Conservation (phyloP, 805 yeast species). For the Hermanozyma aechmeae region DNA sequence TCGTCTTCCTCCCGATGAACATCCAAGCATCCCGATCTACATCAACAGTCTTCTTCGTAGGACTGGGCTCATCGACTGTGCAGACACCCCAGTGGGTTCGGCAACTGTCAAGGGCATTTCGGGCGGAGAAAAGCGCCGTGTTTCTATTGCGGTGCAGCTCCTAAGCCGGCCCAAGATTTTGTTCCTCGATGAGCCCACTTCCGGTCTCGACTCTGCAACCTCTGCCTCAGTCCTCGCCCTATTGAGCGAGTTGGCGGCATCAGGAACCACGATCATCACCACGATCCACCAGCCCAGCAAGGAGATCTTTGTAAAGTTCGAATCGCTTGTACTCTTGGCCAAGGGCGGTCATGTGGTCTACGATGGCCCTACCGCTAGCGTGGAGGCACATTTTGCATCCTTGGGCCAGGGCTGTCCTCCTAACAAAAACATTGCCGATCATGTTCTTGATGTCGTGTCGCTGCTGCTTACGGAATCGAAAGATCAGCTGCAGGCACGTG, state of each 20-base stretch:
- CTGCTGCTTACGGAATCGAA: slow-evolving; percentile 18
- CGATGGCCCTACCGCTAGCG: slow-evolving; percentile 43
- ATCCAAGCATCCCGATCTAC: slow-evolving; percentile 32
- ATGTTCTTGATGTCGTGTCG: slow-evolving; percentile 60
- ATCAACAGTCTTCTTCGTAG: slow-evolving; percentile 54
- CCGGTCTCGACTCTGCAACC: slow-evolving; percentile 78
- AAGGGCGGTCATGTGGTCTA: slow-evolving; percentile 66
- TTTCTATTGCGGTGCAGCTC: slow-evolving; percentile 73
- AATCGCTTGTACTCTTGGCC: slow-evolving; percentile 61
- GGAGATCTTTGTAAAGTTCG: slow-evolving; percentile 55
- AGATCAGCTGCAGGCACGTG: slow-evolving; percentile 13
- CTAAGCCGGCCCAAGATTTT: slow-evolving; percentile 63
- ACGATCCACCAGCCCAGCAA: slow-evolving; percentile 83
- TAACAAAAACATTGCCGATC: slow-evolving; percentile 66
- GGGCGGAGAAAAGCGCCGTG: slow-evolving; percentile 65
- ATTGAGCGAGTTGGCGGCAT: slow-evolving; percentile 44
- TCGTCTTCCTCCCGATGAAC: slow-evolving; percentile 39
- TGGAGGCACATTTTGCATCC: slow-evolving; percentile 38
- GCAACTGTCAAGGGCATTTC: slow-evolving; percentile 31
- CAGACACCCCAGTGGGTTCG: slow-evolving; percentile 48
- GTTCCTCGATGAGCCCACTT: slow-evolving; percentile 81
- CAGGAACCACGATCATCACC: slow-evolving; percentile 59
- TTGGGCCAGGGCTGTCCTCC: slow-evolving; percentile 52
- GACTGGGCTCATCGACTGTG: slow-evolving; percentile 67
- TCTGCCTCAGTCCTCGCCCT: slow-evolving; percentile 59